Base-by-base conservation (phyloP, 2,329 filamentous ascomycete species). In the Colletotrichum melonis region DNA sequence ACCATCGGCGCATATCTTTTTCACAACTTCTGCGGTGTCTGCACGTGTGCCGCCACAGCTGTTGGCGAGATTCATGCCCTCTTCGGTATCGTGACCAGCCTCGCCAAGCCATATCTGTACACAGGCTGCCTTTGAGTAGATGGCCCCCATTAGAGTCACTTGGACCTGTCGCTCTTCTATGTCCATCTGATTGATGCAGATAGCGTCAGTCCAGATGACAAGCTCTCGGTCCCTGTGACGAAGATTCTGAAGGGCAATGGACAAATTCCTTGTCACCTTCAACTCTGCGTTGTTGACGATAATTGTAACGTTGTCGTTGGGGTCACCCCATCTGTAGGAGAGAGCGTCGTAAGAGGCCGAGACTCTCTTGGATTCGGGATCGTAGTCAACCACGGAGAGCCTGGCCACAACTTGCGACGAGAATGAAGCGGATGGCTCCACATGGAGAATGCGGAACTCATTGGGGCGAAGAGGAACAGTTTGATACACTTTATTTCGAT, bases 81-180 rank as follows among this genome's bases (percentile, higher is more conserved):
- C 24, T 26, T 56, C 52, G 11, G 35, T 56, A 7, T 57, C 32
- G 52, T 19, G 6, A 14, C 19, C 32, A 8, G 28, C 11, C 14
- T 52, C 42, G 26, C 62, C 62, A 2, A 64, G 62, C 62, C 62
- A 64, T 19, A 64, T 54, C 26, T 28, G 32, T 5, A 64, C 46
- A 28, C 28, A n/a, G 7, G 22, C n/a, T 2, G 57, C 30, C 11
- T 22, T 59, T 7, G 14, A 11, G 32, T 64, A 64, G 5, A 64
- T 63, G 19, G 8, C 19, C 11, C 38, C 35, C 59, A 63, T 63
- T 2, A 63, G 38, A 4, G 38, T 19, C 6, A 63, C 59, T 38
- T 63, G 59, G 11, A 30, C 59, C n/a, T 46, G 46, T 14, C 24
- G n/a, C 35, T 63, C 59, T 2, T 28, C 35, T 14, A n/a, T 12